Evolutionary conservation across 75 land plant species (phyloP).

Genomic region (Pseudotsuga menziesii): DNA sequence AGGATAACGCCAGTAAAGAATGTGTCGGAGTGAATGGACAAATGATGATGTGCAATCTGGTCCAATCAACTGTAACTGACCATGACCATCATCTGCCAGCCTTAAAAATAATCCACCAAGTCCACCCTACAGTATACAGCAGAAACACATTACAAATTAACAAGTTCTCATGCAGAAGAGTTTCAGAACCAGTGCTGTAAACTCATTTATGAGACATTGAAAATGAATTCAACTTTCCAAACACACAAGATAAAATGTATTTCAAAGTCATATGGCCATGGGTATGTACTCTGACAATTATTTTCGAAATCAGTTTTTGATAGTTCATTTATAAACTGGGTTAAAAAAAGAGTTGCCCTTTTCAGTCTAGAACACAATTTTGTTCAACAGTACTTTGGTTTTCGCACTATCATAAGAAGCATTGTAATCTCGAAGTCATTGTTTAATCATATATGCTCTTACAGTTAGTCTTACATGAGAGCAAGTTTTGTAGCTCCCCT

Average conservation of each 20-base stretch:
- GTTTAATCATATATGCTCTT: too few species aligned
- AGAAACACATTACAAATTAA: neutral
- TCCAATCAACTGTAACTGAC: constrained; percentile 27
- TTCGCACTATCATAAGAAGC: too few species aligned
- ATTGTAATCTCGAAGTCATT: too few species aligned
- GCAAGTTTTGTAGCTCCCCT: too few species aligned
- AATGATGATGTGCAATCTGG: constrained; percentile 25
- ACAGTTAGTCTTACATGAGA: too few species aligned
- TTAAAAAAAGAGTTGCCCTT: neutral
- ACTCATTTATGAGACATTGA: neutral
- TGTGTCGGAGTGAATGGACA: constrained; percentile 26
- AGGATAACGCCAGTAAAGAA: constrained; percentile 30
- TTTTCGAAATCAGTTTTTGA: neutral
- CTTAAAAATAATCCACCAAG: constrained; percentile 27
- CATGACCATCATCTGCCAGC: constrained; percentile 34
- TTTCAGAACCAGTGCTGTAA: neutral
- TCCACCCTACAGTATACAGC: constrained; percentile 20
- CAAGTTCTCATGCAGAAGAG: neutral
- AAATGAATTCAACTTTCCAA: neutral
- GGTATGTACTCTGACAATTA: neutral
- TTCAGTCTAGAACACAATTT: neutral
- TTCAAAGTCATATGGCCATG: too few species aligned
- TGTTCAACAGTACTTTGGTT: too few species aligned
- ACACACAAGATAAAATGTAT: neutral
- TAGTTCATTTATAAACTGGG: neutral